Evolutionary conservation across 176 grass and related monocot genomes (phyloP).

Genomic region (Lolium perenne): DNA sequence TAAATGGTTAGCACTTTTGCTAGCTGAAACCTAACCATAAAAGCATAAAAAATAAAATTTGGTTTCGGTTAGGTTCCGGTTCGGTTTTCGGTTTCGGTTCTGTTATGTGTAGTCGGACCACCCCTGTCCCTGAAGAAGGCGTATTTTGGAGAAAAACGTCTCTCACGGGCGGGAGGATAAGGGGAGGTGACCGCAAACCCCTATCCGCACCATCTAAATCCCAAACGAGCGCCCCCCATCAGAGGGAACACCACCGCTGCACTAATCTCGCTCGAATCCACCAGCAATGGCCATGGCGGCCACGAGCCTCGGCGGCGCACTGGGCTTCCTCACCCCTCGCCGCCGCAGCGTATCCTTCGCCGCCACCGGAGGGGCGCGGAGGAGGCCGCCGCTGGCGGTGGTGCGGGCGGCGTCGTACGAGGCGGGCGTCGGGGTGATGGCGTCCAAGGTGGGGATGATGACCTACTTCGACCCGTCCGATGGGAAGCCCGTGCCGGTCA

Average conservation of each 20-base stretch:
- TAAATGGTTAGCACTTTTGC: no score
- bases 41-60: no score
- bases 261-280: slow-evolving; percentile 32
- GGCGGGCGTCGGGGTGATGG: slow-evolving; percentile 85
- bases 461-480: slow-evolving; percentile 73
- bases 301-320: slow-evolving; percentile 42
- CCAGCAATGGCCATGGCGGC: slow-evolving; percentile 56
- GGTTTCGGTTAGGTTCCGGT: no score
- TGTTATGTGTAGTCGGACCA: no score
- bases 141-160: rapidly evolving
- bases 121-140: background rate
- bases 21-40: no score
- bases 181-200: slow-evolving; percentile 8
- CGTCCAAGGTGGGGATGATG: slow-evolving; percentile 98
- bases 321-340: slow-evolving; percentile 33
- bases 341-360: background rate
- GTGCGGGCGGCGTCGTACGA: slow-evolving; percentile 56
- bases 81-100: background rate
- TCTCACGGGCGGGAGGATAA: slow-evolving; percentile 42
- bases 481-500: slow-evolving; percentile 78
- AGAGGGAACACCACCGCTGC: background rate
- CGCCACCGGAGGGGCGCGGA: background rate
- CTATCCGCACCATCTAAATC: slow-evolving; percentile 50
- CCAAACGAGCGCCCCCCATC: background rate
- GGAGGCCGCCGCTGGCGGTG: slow-evolving; percentile 23